phyloP scores from a whole-genome alignment of 768 basidiomycete species.

The Boletus reticulatus region DNA sequence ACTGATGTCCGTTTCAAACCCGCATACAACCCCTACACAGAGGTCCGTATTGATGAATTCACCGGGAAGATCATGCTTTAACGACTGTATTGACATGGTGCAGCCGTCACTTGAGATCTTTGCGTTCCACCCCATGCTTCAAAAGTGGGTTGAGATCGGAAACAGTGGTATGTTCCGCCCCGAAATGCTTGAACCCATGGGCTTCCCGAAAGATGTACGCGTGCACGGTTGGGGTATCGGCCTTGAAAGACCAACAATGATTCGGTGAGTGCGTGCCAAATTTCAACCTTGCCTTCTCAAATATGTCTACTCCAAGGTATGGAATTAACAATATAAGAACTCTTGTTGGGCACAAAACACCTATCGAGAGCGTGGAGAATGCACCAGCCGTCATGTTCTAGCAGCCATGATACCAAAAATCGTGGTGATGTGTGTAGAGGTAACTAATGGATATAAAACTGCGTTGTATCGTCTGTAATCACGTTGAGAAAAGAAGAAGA shows the following conservation, averaged over 20 bases:
- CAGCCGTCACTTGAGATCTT: conserved; percentile 97
- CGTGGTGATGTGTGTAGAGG: background rate
- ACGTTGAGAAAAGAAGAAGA: background rate
- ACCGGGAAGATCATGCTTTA: background rate
- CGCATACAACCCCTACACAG: conserved; percentile 97
- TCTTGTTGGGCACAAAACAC: conserved; percentile 95
- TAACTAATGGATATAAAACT: conserved; percentile 5
- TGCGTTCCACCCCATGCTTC: conserved; percentile 91
- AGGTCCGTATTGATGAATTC: conserved; percentile 45
- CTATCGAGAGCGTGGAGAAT: conserved; percentile 84
- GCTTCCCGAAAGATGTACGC: conserved; percentile 92
- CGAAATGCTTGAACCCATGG: conserved; percentile 99
- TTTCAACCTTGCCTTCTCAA: background rate
- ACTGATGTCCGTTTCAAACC: conserved; percentile 95
- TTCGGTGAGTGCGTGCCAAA: conserved; percentile 58
- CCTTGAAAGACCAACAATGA: conserved; percentile 97
- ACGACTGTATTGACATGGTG: conserved; percentile 6
- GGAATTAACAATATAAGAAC: conserved; percentile 97
- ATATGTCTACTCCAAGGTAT: conserved; percentile 52
- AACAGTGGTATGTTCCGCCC: conserved; percentile 99
- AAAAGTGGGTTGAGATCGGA: conserved; percentile 97
- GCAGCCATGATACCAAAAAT: conserved; percentile 15
- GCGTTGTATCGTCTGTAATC: background rate
- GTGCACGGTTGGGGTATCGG: conserved; percentile 97
- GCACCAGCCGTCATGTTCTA: conserved; percentile 91